Conservation (phyloP, 495 filamentous ascomycete species). For the Penicillium canescens region DNA sequence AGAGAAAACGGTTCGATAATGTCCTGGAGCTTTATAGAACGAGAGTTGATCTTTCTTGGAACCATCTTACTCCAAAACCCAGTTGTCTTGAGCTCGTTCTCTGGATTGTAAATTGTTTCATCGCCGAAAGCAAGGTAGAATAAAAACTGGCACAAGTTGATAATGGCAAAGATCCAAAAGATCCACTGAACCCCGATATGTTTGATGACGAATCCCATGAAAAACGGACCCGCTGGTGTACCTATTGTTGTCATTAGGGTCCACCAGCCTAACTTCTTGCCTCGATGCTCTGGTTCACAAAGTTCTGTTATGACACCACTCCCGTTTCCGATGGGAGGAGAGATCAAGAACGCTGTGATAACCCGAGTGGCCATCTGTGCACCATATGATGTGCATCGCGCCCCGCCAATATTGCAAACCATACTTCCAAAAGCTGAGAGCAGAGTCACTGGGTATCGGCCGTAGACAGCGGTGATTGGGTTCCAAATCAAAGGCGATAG, state of each 20-base stretch:
- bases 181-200: slow-evolving; percentile 34
- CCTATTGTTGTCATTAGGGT: slow-evolving; percentile 34
- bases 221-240: slow-evolving; percentile 29
- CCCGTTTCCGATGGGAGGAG: slow-evolving; percentile 34
- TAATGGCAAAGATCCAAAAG: slow-evolving; percentile 37
- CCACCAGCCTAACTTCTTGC: slow-evolving; percentile 34
- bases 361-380: slow-evolving; percentile 30
- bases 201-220: slow-evolving; percentile 35
- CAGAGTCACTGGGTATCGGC: slow-evolving; percentile 30
- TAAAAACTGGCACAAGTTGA: slow-evolving; percentile 31
- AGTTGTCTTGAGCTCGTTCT: neutral
- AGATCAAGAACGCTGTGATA: slow-evolving; percentile 32
- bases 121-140: slow-evolving; percentile 25
- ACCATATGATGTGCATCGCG: slow-evolving; percentile 29
- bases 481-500: slow-evolving; percentile 33
- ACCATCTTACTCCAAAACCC: slow-evolving; percentile 17
- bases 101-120: slow-evolving; percentile 27
- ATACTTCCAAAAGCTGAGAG: slow-evolving; percentile 33
- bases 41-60: slow-evolving; percentile 21
- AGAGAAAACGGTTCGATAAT: slow-evolving; percentile 26
- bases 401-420: slow-evolving; percentile 37
- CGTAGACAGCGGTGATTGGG: slow-evolving; percentile 29
- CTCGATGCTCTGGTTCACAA: slow-evolving; percentile 27
- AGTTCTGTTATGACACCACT: slow-evolving; percentile 34
- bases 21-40: slow-evolving; percentile 9